Base-by-base conservation (phyloP, 805 yeast species). In the Pichia sporocuriosa region DNA sequence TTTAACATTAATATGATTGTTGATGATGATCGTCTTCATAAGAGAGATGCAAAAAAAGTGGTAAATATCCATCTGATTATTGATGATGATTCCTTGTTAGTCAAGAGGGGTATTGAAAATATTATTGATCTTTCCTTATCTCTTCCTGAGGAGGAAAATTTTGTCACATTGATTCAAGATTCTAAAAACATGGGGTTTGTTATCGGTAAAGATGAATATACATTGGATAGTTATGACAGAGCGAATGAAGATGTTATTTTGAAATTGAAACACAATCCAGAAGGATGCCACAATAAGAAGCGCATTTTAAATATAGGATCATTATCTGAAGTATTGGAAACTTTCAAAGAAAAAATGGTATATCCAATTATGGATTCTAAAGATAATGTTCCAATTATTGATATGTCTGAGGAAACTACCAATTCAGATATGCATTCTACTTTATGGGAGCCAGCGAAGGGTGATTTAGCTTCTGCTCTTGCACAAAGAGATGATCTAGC, bases 401-500 rank as follows among this genome's bases (percentile, higher is more conserved):
- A 44, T 15, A 29, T 31, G n/a, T 23, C 37, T 6, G 29, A 37
- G n/a, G 36, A 37, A n/a, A n/a, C n/a, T 31, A 31, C 40, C 16
- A 27, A 39, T 10, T 29, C 40, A n/a, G 37, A 42, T 12, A 17
- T 39, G 15, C 34, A 54, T 30, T 43, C 43, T 36, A 48, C 61
- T 2, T 41, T 60, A 24, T 31, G 54, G 45, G 62, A 63, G 7
- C 53, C 58, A 19, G 39, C 44, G 21, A 35, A 54, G 3, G 56
- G 54, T 2, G 50, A 58, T 16, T 48, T 70, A 32, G 64, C 68
- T 12, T 61, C 70, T 5, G 69, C 69, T 23, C 52, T 70, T 32
- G 61, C 66, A 1, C 64, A 66, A 41, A 53, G 58, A 36, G 51
- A 54, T 10, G 69, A 72, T 17, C 69, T 83, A 32, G 69, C 81